phyloP scores from a whole-genome alignment of 2,329 filamentous ascomycete genomes.

The Phaeophleospora eucalypticola region DNA sequence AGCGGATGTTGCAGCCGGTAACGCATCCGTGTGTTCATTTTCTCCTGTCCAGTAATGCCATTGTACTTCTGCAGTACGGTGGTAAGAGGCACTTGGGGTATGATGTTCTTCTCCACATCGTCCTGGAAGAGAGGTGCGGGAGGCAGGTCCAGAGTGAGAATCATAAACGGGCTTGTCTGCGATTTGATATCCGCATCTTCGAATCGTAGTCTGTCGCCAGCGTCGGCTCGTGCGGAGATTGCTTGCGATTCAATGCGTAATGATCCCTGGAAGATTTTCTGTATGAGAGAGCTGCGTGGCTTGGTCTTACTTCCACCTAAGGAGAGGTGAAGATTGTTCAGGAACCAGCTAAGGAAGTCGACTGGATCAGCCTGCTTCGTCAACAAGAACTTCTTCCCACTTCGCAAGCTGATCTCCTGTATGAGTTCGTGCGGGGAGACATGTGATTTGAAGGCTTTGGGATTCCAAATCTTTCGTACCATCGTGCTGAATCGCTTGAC shows the following conservation, averaged over 20 bases:
- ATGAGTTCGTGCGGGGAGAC: conserved; percentile 96
- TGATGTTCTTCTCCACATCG: conserved; percentile 90
- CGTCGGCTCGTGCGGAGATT: conserved; percentile 86
- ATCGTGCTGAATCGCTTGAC: conserved; percentile 84
- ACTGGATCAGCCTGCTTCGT: conserved; percentile 91
- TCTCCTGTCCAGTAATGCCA: conserved; percentile 79
- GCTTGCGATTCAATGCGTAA: conserved; percentile 89
- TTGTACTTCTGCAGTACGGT: conserved; percentile 90
- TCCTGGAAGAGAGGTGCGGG: conserved; percentile 93
- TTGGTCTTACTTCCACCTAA: conserved; percentile 87
- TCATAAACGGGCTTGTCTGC: conserved; percentile 74
- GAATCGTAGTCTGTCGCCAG: conserved; percentile 82
- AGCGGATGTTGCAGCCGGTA: conserved; percentile 88
- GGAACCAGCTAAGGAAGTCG: conserved; percentile 94
- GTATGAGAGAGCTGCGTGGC: conserved; percentile 78
- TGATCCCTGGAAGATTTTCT: conserved; percentile 88
- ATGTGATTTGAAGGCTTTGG: conserved; percentile 90
- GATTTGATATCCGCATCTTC: conserved; percentile 84
- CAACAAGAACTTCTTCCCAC: conserved; percentile 87
- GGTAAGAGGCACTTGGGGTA: conserved; percentile 82
- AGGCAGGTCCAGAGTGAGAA: conserved; percentile 89
- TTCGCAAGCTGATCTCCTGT: conserved; percentile 86
- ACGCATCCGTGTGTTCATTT: conserved; percentile 79
- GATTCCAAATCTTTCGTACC: conserved; percentile 97
- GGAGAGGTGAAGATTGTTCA: conserved; percentile 90